Conservation (phyloP, 495 filamentous ascomycete species). For the Hypoxylon fuscum region DNA sequence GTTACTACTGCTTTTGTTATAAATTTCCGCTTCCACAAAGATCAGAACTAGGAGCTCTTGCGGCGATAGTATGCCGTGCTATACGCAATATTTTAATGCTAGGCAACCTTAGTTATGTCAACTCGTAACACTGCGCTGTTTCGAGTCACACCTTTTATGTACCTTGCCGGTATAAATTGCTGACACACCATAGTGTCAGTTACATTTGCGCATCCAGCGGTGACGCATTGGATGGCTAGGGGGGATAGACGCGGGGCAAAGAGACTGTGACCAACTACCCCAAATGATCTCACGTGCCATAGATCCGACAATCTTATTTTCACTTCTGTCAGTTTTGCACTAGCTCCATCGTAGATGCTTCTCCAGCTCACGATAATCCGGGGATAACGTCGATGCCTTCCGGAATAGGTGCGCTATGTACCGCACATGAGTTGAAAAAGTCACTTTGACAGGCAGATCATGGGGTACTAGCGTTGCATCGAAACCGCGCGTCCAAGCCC, state of each 20-base stretch:
- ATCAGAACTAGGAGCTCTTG: neutral
- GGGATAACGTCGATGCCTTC: constrained; percentile 28
- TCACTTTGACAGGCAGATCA: constrained; percentile 22
- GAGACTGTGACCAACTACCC: constrained; percentile 21
- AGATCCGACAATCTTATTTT: constrained; percentile 28
- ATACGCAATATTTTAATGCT: neutral
- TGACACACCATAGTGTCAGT: constrained; percentile 21
- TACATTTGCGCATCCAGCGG: constrained; percentile 23
- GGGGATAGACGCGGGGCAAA: constrained; percentile 20
- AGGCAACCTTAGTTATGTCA: constrained; percentile 2
- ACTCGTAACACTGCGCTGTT: constrained; percentile 14
- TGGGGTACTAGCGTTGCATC: constrained; percentile 36
- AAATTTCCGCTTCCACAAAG: neutral
- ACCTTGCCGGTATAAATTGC: constrained; percentile 3
- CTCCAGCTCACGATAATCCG: constrained; percentile 33
- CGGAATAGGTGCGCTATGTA: constrained; percentile 21
- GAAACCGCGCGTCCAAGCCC: constrained; percentile 23
- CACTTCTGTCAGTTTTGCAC: constrained; percentile 26
- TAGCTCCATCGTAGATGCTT: constrained; percentile 2
- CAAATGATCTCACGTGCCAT: constrained; percentile 25
- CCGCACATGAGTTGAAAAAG: constrained; percentile 37
- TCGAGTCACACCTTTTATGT: constrained; percentile 16
- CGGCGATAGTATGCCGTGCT: neutral
- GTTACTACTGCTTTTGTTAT: neutral
- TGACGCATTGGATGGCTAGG: constrained; percentile 15